Base-by-base conservation (phyloP, 2,329 filamentous ascomycete genomes). In the Botrytis galanthina region DNA sequence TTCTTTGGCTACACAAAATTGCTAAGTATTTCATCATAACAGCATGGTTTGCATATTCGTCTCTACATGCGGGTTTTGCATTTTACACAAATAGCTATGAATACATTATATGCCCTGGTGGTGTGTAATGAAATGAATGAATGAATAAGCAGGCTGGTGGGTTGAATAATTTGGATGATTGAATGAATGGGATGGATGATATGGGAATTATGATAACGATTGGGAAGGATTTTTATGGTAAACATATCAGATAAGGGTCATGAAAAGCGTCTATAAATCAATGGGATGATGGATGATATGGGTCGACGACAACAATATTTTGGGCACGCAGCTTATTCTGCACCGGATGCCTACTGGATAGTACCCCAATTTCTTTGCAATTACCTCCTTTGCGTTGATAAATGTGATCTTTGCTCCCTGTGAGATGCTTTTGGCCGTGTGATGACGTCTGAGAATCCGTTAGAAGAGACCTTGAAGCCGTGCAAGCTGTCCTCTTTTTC, bases 281-380 rank as follows among this genome's bases (percentile, higher is more conserved):
- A 32, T 37, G 12, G 48, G 16, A 32, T 57, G 66, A 32, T 22
- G n/a, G 61, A 44, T 46, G 61, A 22, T 64, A 46, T 64, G 39
- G 18, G 54, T 42, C 10, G 37, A 61, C 7, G 42, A 42, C 14
- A 37, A 57, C 54, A 18, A 16, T 26, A 29, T 46, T 72, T 57
- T 72, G 48, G 70, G 48, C 48, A 44, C 61, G 48, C 62, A 68
- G 46, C 61, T 68, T 46, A 59, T 37, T 69, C 62, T 68, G 60
- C 61, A 46, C 48, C 20, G 29, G 66, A 69, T 57, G 48, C 66
- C 48, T 69, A 69, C 48, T 69, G 66, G 66, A 69, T 68, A 67
- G 46, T 48, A 72, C 35, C 44, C 20, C 20, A 48, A 29, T 26
- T 66, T 72, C 70, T 42, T 66, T 67, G 32, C 29, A 44, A 71